A percentile compares a stretch with the other conserved stretches of the same genome.
These are phyloP conservation scores for Russula abietina DNA, from an alignment of 768 basidiomycete species.

Conservation along the genomic window DNA sequence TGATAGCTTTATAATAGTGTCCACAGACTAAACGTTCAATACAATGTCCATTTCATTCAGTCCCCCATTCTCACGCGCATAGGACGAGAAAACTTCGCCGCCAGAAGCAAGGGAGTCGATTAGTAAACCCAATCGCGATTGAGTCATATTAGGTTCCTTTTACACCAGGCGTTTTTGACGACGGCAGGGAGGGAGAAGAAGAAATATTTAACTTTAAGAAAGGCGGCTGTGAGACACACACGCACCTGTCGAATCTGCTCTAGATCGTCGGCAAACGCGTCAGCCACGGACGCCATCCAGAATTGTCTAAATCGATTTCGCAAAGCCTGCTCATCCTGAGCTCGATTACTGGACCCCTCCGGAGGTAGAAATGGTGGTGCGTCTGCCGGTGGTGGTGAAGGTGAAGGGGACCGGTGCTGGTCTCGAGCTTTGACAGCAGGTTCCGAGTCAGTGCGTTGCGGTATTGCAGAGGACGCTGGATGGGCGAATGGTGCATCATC, in stretches of 20 bases:
- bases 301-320: slow-evolving; percentile 72
- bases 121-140: slow-evolving; percentile 61
- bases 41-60: slow-evolving; percentile 75
- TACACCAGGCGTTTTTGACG: neutral
- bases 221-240: neutral
- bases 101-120: slow-evolving; percentile 81
- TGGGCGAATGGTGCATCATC: slow-evolving; percentile 2
- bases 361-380: slow-evolving; percentile 56
- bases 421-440: slow-evolving; percentile 8
- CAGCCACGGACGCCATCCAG: slow-evolving; percentile 80
- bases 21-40: slow-evolving; percentile 34
- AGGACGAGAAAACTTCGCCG: slow-evolving; percentile 56
- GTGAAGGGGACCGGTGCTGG: slow-evolving; percentile 29
- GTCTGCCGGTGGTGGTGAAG: slow-evolving; percentile 30
- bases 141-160: slow-evolving; percentile 62
- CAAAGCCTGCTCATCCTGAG: slow-evolving; percentile 46
- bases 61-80: slow-evolving; percentile 27
- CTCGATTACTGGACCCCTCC: slow-evolving; percentile 29
- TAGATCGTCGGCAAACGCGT: slow-evolving; percentile 80
- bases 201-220: too few relatives aligned
- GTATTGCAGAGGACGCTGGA: neutral
- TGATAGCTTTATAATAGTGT: neutral
- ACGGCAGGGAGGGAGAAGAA: slow-evolving; percentile 24
- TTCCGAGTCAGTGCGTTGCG: neutral
- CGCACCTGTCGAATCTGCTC: slow-evolving; percentile 75